phyloP scores from a whole-genome alignment of 2,329 filamentous ascomycete species.

The Neofusicoccum umdonicola region DNA sequence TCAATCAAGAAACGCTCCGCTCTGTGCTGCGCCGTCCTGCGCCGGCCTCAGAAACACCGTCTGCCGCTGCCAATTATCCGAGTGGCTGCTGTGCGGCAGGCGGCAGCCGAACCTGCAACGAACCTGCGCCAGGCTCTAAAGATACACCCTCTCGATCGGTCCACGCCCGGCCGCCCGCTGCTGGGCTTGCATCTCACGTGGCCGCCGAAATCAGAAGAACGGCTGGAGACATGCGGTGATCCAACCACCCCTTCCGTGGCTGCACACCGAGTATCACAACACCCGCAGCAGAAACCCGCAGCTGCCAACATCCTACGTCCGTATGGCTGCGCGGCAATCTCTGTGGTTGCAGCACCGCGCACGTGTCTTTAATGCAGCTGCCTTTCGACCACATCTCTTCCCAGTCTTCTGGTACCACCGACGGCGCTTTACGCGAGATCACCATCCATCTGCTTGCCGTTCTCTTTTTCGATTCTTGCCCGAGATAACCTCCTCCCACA shows the following conservation, averaged over 20 bases:
- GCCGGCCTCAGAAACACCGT: background rate
- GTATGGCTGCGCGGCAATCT: background rate
- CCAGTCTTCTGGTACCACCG: background rate
- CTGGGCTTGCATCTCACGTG: constrained; percentile 9
- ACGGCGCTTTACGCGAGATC: constrained; percentile 12
- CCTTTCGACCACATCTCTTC: background rate
- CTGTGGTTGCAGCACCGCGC: background rate
- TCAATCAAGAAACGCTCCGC: background rate
- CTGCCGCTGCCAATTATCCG: constrained; percentile 4
- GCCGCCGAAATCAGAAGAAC: background rate
- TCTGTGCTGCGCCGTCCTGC: background rate
- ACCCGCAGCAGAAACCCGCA: background rate
- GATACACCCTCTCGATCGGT: background rate
- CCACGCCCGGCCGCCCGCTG: background rate
- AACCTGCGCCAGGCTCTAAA: background rate
- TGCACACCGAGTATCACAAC: background rate
- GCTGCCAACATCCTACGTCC: background rate
- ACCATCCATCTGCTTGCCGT: background rate
- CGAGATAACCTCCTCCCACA: background rate
- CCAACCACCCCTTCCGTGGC: background rate
- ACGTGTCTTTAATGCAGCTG: background rate
- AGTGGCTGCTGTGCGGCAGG: background rate
- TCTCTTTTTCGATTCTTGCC: background rate
- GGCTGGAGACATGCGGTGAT: background rate
- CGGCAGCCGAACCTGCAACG: background rate